These are phyloP conservation scores for Eucalyptus coolabah DNA, from an alignment of 345 rosid genomes.

Conservation along the genomic window DNA sequence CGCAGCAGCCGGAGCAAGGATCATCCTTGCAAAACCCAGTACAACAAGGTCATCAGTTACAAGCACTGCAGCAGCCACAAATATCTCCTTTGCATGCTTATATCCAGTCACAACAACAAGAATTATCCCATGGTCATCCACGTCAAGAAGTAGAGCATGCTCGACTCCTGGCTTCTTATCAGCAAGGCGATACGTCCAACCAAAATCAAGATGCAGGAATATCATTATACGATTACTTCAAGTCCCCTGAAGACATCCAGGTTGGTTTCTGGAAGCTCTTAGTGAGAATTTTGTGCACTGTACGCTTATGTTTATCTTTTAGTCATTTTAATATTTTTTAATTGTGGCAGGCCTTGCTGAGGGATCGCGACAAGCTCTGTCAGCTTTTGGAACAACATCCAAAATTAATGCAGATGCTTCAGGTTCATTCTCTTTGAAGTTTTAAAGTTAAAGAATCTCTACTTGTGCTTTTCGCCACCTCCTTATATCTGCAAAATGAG, in stretches of 20 bases:
- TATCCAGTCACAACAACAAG: slow-evolving; percentile 69
- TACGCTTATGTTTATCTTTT: not conserved
- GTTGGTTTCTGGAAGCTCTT: slow-evolving; percentile 12
- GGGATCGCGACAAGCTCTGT: slow-evolving; percentile 89
- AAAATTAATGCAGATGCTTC: slow-evolving; percentile 95
- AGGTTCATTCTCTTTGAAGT: slow-evolving; percentile 29
- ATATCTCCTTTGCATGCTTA: slow-evolving; percentile 39
- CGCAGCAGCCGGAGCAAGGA: slow-evolving; percentile 62
- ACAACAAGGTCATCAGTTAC: slow-evolving; percentile 64
- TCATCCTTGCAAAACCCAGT: slow-evolving; percentile 36
- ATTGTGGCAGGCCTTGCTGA: slow-evolving; percentile 62
- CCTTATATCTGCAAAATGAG: not conserved
- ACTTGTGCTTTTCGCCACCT: not conserved
- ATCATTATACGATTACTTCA: slow-evolving; percentile 80
- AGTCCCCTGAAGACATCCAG: slow-evolving; percentile 95
- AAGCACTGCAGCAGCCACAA: slow-evolving; percentile 54
- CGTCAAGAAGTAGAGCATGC: slow-evolving; percentile 46
- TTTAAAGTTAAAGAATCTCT: not conserved
- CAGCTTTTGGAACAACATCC: slow-evolving; percentile 98
- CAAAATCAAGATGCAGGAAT: slow-evolving; percentile 70
- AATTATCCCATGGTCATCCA: slow-evolving; percentile 45
- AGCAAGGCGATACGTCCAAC: slow-evolving; percentile 55
- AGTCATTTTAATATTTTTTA: not conserved
- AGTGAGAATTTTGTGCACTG: not conserved
- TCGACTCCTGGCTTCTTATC: slow-evolving; percentile 28